These are phyloP conservation scores for Erodium texanum DNA, from an alignment of 441 rosid species.

Conservation along the genomic window DNA sequence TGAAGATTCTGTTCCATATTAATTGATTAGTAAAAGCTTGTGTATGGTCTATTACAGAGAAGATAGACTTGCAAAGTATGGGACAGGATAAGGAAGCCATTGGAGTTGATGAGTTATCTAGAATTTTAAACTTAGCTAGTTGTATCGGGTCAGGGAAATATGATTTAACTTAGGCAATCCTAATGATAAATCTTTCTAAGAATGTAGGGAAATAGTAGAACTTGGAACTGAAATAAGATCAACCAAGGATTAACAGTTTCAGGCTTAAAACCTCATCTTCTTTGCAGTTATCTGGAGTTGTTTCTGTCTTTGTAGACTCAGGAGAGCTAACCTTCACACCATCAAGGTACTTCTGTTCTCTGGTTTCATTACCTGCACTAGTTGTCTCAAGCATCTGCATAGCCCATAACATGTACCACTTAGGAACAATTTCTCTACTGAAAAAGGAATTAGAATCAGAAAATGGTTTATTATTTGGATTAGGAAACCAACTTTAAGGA, in stretches of 20 bases:
- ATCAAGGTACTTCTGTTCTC: slow-evolving; percentile 5
- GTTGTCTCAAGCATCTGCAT: slow-evolving; percentile 17
- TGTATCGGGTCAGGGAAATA: background rate
- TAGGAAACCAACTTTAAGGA: slow-evolving; percentile 1
- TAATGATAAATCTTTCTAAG: too few relatives aligned
- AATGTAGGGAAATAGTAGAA: background rate
- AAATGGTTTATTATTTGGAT: background rate
- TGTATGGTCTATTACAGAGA: slow-evolving; percentile 1
- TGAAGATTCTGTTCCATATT: slow-evolving; percentile 25
- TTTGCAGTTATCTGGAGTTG: slow-evolving; percentile 7
- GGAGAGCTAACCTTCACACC: slow-evolving; percentile 3
- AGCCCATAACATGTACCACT: background rate
- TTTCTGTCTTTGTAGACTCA: slow-evolving; percentile 8
- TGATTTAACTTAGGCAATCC: background rate
- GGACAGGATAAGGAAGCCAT: background rate
- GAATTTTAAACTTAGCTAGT: background rate
- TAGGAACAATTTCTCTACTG: background rate
- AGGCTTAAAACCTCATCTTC: slow-evolving; percentile 16
- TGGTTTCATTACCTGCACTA: slow-evolving; percentile 5
- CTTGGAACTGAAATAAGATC: background rate
- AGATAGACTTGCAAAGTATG: background rate
- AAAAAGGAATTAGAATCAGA: background rate
- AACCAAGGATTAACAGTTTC: background rate
- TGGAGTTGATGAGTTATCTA: background rate
- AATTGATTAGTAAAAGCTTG: slow-evolving; percentile 18